Percentiles rank a stretch among this genome's conserved stretches.
These are phyloP conservation scores for Arctium minus DNA, from an alignment of 129 eudicot genomes.

Conservation along the genomic window DNA sequence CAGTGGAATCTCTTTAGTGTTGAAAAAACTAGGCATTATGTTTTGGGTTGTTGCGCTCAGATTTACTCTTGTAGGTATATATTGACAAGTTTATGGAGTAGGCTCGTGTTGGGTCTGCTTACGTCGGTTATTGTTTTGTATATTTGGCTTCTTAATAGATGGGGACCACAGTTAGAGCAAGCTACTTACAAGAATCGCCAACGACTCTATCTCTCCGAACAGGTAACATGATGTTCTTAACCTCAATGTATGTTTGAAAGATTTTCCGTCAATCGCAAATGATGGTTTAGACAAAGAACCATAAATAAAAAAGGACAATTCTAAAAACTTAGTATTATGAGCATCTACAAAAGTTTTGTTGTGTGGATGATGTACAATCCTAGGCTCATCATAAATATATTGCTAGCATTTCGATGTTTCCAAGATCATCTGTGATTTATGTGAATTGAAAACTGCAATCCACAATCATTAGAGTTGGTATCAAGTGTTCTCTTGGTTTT, in stretches of 20 bases:
- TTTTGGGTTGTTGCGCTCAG: not conserved
- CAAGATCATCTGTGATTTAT: not conserved
- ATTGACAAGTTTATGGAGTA: not conserved
- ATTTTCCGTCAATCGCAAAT: not conserved
- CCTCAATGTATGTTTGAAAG: not conserved
- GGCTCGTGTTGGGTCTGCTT: not conserved
- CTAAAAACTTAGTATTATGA: not conserved
- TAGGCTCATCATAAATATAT: not conserved
- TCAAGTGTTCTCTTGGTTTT: not conserved
- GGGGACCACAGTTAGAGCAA: slow-evolving; percentile 86
- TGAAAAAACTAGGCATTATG: not conserved
- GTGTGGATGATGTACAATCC: not conserved
- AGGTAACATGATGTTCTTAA: slow-evolving; percentile 40
- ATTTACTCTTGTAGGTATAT: not conserved
- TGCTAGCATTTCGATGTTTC: not conserved
- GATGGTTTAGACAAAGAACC: not conserved
- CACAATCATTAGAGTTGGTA: not conserved
- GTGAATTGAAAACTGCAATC: not conserved
- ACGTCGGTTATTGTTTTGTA: not conserved
- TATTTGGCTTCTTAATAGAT: slow-evolving; percentile 30
- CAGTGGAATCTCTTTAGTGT: not conserved
- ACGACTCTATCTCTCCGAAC: slow-evolving; percentile 94
- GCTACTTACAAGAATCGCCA: slow-evolving; percentile 95
- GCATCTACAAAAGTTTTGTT: not conserved
- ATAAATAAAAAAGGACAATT: not conserved